Percentiles rank a stretch among this genome's conserved stretches.
Conservation (phyloP, 306 rosid species). For the Prinsepia uniflora region DNA sequence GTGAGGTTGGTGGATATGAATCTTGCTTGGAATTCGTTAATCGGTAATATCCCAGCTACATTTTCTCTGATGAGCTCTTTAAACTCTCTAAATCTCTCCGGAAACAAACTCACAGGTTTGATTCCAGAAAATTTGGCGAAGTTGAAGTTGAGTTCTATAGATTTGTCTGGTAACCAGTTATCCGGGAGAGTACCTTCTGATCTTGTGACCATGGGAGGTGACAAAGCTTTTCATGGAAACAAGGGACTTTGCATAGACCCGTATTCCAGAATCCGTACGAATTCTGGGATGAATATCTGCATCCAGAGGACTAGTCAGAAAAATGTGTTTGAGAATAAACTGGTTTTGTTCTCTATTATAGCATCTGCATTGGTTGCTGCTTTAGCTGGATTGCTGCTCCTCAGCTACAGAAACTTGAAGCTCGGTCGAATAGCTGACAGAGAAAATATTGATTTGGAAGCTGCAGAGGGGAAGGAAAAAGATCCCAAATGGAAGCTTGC, state of each 20-base stretch:
- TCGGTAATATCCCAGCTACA: slow-evolving; percentile 58
- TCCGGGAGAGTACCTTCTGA: slow-evolving; percentile 66
- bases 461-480: slow-evolving; percentile 29
- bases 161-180: slow-evolving; percentile 69
- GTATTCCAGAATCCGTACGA: slow-evolving; percentile 27
- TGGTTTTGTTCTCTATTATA: slow-evolving; percentile 41
- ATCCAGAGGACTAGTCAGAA: slow-evolving; percentile 29
- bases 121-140: slow-evolving; percentile 62
- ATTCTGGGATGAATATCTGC: slow-evolving; percentile 53
- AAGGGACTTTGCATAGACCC: slow-evolving; percentile 63
- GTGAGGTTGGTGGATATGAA: slow-evolving; percentile 69
- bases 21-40: slow-evolving; percentile 69
- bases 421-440: slow-evolving; percentile 17
- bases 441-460: slow-evolving; percentile 25
- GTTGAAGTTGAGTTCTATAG: slow-evolving; percentile 72
- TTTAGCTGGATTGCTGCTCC: slow-evolving; percentile 46
- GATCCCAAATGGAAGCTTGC: slow-evolving; percentile 67
- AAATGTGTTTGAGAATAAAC: slow-evolving; percentile 36
- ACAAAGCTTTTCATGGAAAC: slow-evolving; percentile 64
- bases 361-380: slow-evolving; percentile 41
- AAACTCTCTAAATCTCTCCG: slow-evolving; percentile 75
- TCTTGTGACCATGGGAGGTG: slow-evolving; percentile 68
- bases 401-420: slow-evolving; percentile 50
- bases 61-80: slow-evolving; percentile 64
- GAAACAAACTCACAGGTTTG: slow-evolving; percentile 60